Evolutionary conservation across 1,284 basidiomycete genomes (phyloP), one percentile per base, ranked within the genome.

Genomic region (Chondrostereum purpureum): DNA sequence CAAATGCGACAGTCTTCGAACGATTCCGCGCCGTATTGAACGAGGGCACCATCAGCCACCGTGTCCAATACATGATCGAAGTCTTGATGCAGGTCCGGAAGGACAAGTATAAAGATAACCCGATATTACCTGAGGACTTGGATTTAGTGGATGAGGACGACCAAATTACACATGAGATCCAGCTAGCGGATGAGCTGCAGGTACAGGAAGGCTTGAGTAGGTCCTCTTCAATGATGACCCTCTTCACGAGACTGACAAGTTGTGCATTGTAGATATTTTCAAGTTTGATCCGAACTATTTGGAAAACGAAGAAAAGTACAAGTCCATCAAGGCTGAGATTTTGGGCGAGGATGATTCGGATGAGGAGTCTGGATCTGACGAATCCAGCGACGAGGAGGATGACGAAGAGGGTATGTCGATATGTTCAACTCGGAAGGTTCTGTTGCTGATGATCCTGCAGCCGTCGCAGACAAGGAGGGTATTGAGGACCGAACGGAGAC

Each of bases 11-110:
- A 42, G 86, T 97, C 35, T 98, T 85, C 61, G 96, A 98, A 63
- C 87, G 93, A 31, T 98, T 99, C 78, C 84, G 95, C 40, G 90
- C 92, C 0, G 92, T 98, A 4, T 71, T 99, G 36, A 96, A 99
- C 66, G 96, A 99, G 63, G 93, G 92, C 38, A 70, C 78, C 34
- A 95, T 99, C 64, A 92, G 88, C 59, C 94, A 98, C 59, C 83
- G 96, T 54, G 92, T 97, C 19, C 95, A 99, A 62, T 99, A 97
- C 69, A 98, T 98, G 96, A 93, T 99, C 58, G 96, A 99, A 67
- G 95, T 99, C 3, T 73, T 96, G 43, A 96, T 97, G 88, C 93
- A 96, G 65, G 91, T 97, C 8, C 78, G 95, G 53, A 95, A 96
- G 69, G 96, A 99, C 72, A 92, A 90, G 65, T 99, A 92, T 76